Evolutionary conservation across 495 filamentous ascomycete genomes (phyloP).

Genomic region (Annulohypoxylon bovei): DNA sequence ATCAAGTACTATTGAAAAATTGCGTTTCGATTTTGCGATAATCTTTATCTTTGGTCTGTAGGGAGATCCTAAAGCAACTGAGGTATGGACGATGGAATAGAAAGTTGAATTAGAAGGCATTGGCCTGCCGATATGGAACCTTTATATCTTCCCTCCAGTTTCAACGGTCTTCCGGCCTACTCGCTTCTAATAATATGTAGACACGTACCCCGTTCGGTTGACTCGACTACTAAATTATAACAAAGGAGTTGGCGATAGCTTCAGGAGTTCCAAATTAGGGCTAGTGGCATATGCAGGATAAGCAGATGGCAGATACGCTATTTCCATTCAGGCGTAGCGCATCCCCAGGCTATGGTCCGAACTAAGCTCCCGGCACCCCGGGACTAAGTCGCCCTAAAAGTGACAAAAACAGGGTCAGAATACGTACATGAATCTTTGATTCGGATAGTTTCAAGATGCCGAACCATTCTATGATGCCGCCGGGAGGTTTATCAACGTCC

Average conservation of each 20-base stretch:
- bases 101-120: neutral
- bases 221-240: neutral
- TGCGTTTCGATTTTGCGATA: neutral
- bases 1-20: neutral
- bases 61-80: neutral
- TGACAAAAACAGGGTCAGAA: neutral
- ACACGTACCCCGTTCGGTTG: neutral
- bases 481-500: neutral
- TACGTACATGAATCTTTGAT: neutral
- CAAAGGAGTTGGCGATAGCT: neutral
- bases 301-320: constrained; percentile 39
- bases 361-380: constrained; percentile 7
- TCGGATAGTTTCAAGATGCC: constrained; percentile 23
- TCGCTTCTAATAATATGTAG: neutral
- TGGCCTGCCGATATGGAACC: neutral
- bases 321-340: neutral
- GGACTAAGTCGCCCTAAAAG: neutral
- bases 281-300: constrained; percentile 38
- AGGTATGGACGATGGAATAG: too few relatives aligned
- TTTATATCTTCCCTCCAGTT: neutral
- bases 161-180: neutral
- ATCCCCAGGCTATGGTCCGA: neutral
- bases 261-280: neutral
- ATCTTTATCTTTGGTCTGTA: neutral
- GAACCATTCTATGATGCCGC: constrained; percentile 8